Percentiles rank a stretch among this genome's conserved stretches.
phyloP scores from a whole-genome alignment of 768 basidiomycete species.

The Cyathus striatus region DNA sequence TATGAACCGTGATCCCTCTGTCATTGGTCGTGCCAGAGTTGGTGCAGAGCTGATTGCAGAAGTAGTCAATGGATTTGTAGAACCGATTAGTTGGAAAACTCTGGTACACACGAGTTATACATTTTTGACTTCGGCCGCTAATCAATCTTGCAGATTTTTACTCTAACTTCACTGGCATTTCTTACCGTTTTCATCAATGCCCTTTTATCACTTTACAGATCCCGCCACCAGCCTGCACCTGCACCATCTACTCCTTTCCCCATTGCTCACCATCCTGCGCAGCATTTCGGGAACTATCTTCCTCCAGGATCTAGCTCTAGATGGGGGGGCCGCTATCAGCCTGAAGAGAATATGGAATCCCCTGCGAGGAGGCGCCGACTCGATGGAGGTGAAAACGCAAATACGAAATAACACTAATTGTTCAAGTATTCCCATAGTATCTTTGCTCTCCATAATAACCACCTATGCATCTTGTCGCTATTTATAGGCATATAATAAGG shows the following conservation, averaged over 20 bases:
- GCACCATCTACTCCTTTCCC: constrained; percentile 35
- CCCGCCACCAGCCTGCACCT: constrained; percentile 49
- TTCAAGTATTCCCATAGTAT: constrained; percentile 3
- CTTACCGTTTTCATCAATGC: constrained; percentile 78
- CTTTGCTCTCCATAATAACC: neutral
- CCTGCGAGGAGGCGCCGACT: constrained; percentile 49
- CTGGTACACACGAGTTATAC: constrained; percentile 45
- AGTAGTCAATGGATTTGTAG: constrained; percentile 94
- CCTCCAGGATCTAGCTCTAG: constrained; percentile 44
- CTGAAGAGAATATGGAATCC: constrained; percentile 38
- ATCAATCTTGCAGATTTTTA: constrained; percentile 52
- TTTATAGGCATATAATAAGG: too few relatives aligned
- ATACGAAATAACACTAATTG: constrained; percentile 41
- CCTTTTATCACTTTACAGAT: constrained; percentile 72
- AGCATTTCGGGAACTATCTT: constrained; percentile 42
- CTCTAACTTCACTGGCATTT: constrained; percentile 70
- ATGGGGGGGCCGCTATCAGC: constrained; percentile 36
- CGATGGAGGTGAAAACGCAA: constrained; percentile 49
- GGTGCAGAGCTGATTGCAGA: constrained; percentile 95
- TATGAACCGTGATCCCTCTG: constrained; percentile 91
- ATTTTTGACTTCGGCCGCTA: neutral
- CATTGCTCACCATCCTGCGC: constrained; percentile 35
- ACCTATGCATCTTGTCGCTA: neutral
- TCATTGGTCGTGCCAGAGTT: constrained; percentile 84
- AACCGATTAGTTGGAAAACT: constrained; percentile 97